Evolutionary conservation across 164 flowering plant species (phyloP).

Genomic region (Annona squamosa): DNA sequence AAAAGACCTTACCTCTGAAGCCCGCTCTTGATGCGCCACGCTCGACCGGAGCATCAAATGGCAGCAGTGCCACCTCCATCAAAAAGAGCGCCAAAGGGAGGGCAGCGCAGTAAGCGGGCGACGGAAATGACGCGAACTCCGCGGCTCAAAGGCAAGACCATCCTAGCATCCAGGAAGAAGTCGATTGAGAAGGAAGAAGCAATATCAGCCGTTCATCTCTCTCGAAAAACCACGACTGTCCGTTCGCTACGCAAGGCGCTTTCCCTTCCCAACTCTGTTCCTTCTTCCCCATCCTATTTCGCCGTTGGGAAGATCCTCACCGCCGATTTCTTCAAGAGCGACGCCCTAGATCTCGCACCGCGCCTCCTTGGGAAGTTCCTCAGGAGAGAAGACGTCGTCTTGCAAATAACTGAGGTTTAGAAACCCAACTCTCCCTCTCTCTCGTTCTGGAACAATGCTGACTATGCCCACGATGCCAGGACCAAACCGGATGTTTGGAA

Average conservation of each 20-base stretch:
- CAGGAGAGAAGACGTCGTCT: slow-evolving; percentile 71
- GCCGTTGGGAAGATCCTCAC: slow-evolving; percentile 24
- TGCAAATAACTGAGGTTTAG: slow-evolving; percentile 87
- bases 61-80: not conserved
- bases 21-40: too few species aligned
- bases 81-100: not conserved
- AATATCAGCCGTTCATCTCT: not conserved
- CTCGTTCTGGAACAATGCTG: not conserved
- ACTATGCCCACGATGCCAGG: too few species aligned
- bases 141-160: slow-evolving; percentile 13
- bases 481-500: not conserved
- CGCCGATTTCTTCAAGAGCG: slow-evolving; percentile 58
- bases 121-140: slow-evolving; percentile 13
- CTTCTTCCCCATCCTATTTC: not conserved
- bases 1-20: too few species aligned
- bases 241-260: slow-evolving; percentile 4
- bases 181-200: not conserved
- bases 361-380: slow-evolving; percentile 92
- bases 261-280: slow-evolving; percentile 4
- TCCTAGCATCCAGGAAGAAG: not conserved
- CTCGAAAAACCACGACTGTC: slow-evolving; percentile 5
- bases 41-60: too few species aligned
- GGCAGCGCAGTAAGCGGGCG: not conserved
- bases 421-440: not conserved
- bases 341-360: slow-evolving; percentile 91